Evolutionary conservation across 73 alveolate genomes (phyloP), one percentile per base, ranked within the genome.

Genomic region (Tetrahymena thermophila): DNA sequence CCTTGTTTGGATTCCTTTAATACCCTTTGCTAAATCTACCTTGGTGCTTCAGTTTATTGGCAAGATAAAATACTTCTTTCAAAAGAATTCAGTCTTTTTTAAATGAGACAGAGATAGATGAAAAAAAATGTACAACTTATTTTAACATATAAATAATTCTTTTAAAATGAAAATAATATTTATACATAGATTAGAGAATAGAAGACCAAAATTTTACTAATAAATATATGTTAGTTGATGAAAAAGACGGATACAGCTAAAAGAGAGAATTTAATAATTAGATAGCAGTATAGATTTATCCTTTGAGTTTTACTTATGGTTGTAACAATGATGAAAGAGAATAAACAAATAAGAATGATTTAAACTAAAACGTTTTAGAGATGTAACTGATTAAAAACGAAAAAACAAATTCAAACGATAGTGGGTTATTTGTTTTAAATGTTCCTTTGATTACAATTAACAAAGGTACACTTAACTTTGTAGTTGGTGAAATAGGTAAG

Each of bases 1-100:
- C 97, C 17, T 95, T 95, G 57, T 95, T 95, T 56, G 94, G 94
- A 25, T 95, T 95, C 42, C 94, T 95, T 25, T 85, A 94, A 44
- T 85, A 85, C 85, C 97, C 97, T 4, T 35, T 95, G 56, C 57
- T 94, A 44, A 93, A 85, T 15, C 35, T 95, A 19, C 97, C 97
- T 43, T 89, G 94, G 93, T 95, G 95, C 38, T 34, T 95, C 35
- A 95, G 94, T 55, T 17, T 85, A 19, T 11, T 95, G 15, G 85
- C 94, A 11, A 85, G 94, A 85, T 35, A 89, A 35, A 85, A 43
- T n/a, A 93, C 94, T 19, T 95, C 97, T 35, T 95, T 85, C 35
- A 50, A 44, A 23, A 44, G 97, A 38, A 95, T 95, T 19, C 37
- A 50, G 35, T 55, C 95, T 13, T 95, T 38, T 40, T 89, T 95